Base-by-base conservation (phyloP, 345 rosid species). In the Iberis pinnata region DNA sequence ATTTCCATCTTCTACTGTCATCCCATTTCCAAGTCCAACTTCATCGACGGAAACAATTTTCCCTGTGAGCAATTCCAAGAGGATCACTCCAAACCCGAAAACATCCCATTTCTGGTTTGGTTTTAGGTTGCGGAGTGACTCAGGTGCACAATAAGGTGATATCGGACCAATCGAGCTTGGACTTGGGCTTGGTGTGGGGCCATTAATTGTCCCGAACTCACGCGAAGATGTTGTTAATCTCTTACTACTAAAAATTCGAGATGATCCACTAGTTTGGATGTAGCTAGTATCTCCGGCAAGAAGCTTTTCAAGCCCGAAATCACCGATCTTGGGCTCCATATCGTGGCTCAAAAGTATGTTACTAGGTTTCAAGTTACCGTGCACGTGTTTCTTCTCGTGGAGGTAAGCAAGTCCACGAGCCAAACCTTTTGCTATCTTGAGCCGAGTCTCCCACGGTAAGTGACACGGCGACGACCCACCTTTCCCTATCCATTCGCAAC, bases 41-140 rank as follows among this genome's bases (percentile, higher is more conserved):
- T 90, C 98, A 13, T 90, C 98, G 35, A 81, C 67, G 1, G 67
- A 61, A 42, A 79, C 57, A 0, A 79, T 79, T 56, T 87, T 90
- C 18, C 96, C 98, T 0, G 89, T 80, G 19, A 90, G 58, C 1
- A 90, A 71, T 67, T 90, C 98, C 0, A 90, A 78, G 33, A 87
- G 60, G 12, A 90, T 80, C 35, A 84, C 75, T 55, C 98, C 98
- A 9, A 84, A 90, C 8, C 96, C 70, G 19, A 75, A 90, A 49
- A 78, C 92, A 1, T 90, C 98, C 98, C 98, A 87, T 49, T 87
- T 90, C 0, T 88, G 88, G 44, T 70, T 79, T 10, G 98, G 95
- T 76, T 87, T 87, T 2, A 90, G 61, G 66, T 83, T 84, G 40
- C 98, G 32, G 1, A 90, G 80, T 0, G 95, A 90, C 48, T 90